These are phyloP conservation scores for Cucurbita maxima DNA, from an alignment of 306 rosid genomes.

Conservation along the genomic window DNA sequence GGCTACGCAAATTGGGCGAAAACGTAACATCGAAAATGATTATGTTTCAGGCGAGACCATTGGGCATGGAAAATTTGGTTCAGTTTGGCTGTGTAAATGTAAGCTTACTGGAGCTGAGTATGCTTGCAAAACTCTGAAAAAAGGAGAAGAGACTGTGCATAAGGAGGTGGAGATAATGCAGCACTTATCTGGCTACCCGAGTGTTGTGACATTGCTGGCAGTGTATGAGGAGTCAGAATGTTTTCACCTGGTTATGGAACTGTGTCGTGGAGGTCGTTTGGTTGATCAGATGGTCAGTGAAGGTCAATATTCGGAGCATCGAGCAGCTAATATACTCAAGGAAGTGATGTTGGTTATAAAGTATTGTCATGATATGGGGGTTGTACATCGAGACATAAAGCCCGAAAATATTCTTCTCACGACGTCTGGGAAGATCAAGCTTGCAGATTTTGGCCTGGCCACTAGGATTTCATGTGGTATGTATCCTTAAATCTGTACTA, in stretches of 20 bases:
- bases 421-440: conserved; percentile 70
- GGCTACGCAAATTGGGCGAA: conserved; percentile 92
- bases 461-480: conserved; percentile 82
- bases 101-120: conserved; percentile 53
- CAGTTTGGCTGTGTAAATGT: conserved; percentile 62
- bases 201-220: conserved; percentile 87
- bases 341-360: conserved; percentile 90
- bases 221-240: conserved; percentile 80
- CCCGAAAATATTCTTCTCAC: conserved; percentile 95
- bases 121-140: conserved; percentile 84
- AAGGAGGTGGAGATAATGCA: conserved; percentile 99
- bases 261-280: conserved; percentile 86
- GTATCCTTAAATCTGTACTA: neutral
- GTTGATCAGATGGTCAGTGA: conserved; percentile 61
- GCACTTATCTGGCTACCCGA: conserved; percentile 89
- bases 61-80: conserved; percentile 95
- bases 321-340: conserved; percentile 69
- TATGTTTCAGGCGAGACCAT: conserved; percentile 50
- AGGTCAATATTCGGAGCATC: conserved; percentile 69
- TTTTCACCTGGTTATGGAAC: conserved; percentile 94
- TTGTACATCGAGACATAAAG: conserved; percentile 91
- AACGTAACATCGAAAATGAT: conserved; percentile 79
- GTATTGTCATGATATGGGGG: conserved; percentile 99
- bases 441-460: conserved; percentile 97
- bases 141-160: conserved; percentile 93